Base-by-base conservation (phyloP, 768 basidiomycete genomes). In the Sutorius australiensis region DNA sequence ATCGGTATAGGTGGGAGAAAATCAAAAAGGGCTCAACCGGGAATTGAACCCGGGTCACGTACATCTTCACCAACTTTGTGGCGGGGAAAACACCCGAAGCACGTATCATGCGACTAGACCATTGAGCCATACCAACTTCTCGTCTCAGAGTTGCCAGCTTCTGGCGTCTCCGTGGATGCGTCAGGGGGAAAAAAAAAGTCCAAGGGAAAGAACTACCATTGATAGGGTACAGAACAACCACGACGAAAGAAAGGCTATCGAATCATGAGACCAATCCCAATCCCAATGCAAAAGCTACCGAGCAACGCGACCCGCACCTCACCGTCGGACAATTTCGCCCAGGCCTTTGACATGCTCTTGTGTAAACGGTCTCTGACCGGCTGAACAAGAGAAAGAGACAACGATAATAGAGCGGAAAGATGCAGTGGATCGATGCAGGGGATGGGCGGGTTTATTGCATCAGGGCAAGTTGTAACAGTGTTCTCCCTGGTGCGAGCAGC, bases 371-470 rank as follows among this genome's bases (percentile, higher is more conserved):
- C 54, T 46, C 64, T 69, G 33, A 74, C 57, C 3, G 84, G 84
- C 0, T 72, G 75, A 9, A 87, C 57, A 24, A 87, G 73, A 9
- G 86, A 87, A 27, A 85, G 53, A 1, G 86, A 82, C 60, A 85
- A 78, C 43, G 80, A 61, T 7, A 88, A 13, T 30, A 88, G 67
- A 6, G 84, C 85, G 1, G 85, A 83, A 33, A 87, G 63, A 63
- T 87, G 84, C 14, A 89, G 67, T 1, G 86, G 87, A 56, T 88
- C 86, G 53, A 84, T 77, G 16, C 67, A 64, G n/a, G 72, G 69
- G 13, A 46, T 36, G 13, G 65, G 53, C 17, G 53, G 51, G 30
- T 39, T n/a, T 46, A 57, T 54, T 24, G 21, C 43, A 36, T 57
- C 59, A 27, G 62, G 58, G 49, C 36, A 59, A 27, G 34, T n/a